Evolutionary conservation across 1,139 yeast species (phyloP).

Genomic region (Pichia sp.): DNA sequence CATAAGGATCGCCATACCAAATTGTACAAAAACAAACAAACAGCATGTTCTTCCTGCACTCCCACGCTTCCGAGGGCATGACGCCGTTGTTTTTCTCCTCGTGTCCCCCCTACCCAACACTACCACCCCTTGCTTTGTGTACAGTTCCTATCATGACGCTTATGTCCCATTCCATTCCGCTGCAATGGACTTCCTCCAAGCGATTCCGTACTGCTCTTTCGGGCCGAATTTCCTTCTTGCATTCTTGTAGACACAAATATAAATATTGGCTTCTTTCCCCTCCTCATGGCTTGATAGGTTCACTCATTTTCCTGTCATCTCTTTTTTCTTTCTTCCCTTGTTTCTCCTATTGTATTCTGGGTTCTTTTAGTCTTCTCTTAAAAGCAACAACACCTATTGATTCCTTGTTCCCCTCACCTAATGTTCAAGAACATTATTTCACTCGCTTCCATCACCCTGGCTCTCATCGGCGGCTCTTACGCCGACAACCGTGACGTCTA

Average conservation of each 20-base stretch:
- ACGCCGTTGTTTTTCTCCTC: background rate
- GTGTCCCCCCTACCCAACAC: background rate
- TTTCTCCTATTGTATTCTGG: background rate
- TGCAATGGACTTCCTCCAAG: background rate
- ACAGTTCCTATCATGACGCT: too few relatives aligned
- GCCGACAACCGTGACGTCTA: conserved; percentile 5
- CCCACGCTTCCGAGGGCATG: background rate
- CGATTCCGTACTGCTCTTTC: too few relatives aligned
- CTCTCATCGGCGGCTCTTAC: background rate
- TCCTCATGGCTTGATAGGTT: too few relatives aligned
- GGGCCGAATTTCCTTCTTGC: too few relatives aligned
- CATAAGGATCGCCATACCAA: too few relatives aligned
- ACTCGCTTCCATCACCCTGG: conserved; percentile 8
- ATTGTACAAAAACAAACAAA: background rate
- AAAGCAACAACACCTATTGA: background rate
- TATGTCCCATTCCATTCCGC: background rate
- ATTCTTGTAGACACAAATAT: too few relatives aligned
- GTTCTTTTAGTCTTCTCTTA: background rate
- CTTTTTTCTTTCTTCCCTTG: background rate
- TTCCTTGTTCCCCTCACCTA: background rate
- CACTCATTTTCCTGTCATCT: too few relatives aligned
- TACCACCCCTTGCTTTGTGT: background rate
- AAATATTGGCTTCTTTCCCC: too few relatives aligned
- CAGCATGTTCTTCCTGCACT: background rate
- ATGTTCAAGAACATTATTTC: conserved; percentile 13